Evolutionary conservation across 2,329 filamentous ascomycete species (phyloP), one percentile per base, ranked within the genome.

Genomic region (Cladophialophora exuberans): DNA sequence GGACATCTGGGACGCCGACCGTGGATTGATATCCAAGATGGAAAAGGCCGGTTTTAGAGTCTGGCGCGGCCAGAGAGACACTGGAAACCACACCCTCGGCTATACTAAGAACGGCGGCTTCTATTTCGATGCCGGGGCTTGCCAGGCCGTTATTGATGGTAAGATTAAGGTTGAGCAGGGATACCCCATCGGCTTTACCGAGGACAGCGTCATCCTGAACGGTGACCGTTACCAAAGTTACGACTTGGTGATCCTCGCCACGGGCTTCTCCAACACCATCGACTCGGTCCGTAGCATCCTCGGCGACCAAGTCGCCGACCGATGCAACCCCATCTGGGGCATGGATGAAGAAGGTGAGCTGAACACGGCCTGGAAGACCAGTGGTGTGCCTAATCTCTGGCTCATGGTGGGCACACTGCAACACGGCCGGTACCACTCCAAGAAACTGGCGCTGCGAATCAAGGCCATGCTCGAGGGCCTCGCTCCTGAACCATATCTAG

Each of bases 181-280:
- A 0, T 77, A 81, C 23, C 81, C 84, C 36, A 80, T 87, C 6
- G 67, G 83, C 84, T 39, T 39, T 10, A 39, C 36, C 36, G 36
- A 39, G 18, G 36, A 39, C 18, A 20, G 36, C 36, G 18, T 39
- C 36, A 17, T 39, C 4, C 36, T 39, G 36, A 39, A 39, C 36
- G 6, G 36, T 17, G 18, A 39, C 18, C 36, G 36, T 4, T 13
- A 39, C 13, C 36, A 39, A 17, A 39, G 18, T 3, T 39, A 39
- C 0, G 84, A 88, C 59, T 80, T 86, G 65, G 79, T 88, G 33
- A 75, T 88, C 0, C 77, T 86, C 46, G 83, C 73, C 11, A 75
- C 72, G 3, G 73, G 73, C 4, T 88, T 87, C 63, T 78, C 84
- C 64, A 88, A 87, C 65, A 90, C 89, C 86, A 73, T 76, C n/a